Base-by-base conservation (phyloP, 352 stramenopile genomes). In the Phytophthora rubi region DNA sequence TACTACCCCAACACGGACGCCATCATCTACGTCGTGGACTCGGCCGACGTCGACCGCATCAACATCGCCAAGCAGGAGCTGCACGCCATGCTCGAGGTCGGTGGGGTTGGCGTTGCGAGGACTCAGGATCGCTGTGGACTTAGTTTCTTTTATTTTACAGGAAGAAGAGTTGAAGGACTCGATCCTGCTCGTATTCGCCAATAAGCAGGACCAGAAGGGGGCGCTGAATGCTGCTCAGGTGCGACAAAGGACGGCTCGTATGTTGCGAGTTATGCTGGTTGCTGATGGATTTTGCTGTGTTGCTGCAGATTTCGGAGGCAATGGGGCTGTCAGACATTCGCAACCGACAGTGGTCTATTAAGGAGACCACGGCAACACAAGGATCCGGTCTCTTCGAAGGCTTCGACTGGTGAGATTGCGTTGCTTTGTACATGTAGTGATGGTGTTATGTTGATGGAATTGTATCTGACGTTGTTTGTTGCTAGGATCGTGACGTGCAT, bases 1-100 rank as follows among this genome's bases (percentile, higher is more conserved):
- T 99, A 99, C 76, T 99, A 99, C 81, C 98, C 97, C 44, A 99
- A 99, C 82, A 99, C 98, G 30, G 96, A 99, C 78, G 94, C 92
- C 37, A 93, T 99, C 68, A 98, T 99, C 73, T 99, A 98, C 82
- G 95, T 98, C 21, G 95, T 99, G 23, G 90, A 96, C 70, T 99
- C 92, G 73, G 97, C 97, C 55, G 98, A 99, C 72, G 87, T 92
- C 16, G 98, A 99, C 73, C 89, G 98, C 21, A 93, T 99, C 65
- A 86, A 96, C 63, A 98, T 99, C 52, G 98, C 98, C n/a, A 96
- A 97, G 74, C 94, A 99, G 79, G 98, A 99, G 81, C 81, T 99
- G 32, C 91, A 98, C 57, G 96, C 95, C 26, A 99, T 99, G 96
- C 88, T 99, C 12, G 96, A 99, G 82, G 90, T 93, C 32, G 2